Percentiles rank a stretch among this genome's conserved stretches.
These are phyloP conservation scores for Nemania diffusa DNA, from an alignment of 2,329 filamentous ascomycete species.

Conservation along the genomic window DNA sequence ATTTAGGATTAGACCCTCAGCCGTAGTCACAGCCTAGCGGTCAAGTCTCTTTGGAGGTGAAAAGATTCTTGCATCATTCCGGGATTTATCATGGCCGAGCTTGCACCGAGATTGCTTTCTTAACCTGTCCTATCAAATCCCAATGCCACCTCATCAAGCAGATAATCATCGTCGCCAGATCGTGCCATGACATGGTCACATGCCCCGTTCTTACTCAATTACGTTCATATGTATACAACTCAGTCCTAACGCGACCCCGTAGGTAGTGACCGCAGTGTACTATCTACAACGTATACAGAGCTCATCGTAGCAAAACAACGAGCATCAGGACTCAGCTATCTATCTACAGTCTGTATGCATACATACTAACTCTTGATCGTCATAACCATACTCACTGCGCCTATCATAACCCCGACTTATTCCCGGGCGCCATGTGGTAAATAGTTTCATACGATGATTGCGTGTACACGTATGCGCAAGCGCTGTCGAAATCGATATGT, in stretches of 20 bases:
- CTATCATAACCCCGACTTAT: conserved; percentile 25
- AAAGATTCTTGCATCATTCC: conserved; percentile 46
- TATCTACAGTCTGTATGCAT: too few relatives aligned
- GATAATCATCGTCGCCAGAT: conserved; percentile 37
- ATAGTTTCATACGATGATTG: conserved; percentile 24
- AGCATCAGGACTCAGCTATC: conserved; percentile 1
- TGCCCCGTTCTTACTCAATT: conserved; percentile 31
- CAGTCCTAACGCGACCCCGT: conserved; percentile 7
- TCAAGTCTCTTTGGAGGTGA: conserved; percentile 38
- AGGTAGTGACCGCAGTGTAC: too few relatives aligned
- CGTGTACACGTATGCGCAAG: conserved; percentile 17
- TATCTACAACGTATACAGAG: background rate
- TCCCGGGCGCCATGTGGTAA: conserved; percentile 13
- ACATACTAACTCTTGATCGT: conserved; percentile 12
- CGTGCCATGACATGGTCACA: conserved; percentile 38
- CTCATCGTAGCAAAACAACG: background rate
- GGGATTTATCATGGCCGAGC: conserved; percentile 48
- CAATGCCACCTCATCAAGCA: conserved; percentile 37
- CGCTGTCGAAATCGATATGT: conserved; percentile 2
- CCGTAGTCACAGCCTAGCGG: conserved; percentile 39
- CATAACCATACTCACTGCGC: conserved; percentile 4
- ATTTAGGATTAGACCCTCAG: conserved; percentile 39
- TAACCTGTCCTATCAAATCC: conserved; percentile 37
- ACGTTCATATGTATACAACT: conserved; percentile 21
- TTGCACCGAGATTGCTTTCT: conserved; percentile 46